Conservation (phyloP, 768 basidiomycete genomes). For the Mycena metata region DNA sequence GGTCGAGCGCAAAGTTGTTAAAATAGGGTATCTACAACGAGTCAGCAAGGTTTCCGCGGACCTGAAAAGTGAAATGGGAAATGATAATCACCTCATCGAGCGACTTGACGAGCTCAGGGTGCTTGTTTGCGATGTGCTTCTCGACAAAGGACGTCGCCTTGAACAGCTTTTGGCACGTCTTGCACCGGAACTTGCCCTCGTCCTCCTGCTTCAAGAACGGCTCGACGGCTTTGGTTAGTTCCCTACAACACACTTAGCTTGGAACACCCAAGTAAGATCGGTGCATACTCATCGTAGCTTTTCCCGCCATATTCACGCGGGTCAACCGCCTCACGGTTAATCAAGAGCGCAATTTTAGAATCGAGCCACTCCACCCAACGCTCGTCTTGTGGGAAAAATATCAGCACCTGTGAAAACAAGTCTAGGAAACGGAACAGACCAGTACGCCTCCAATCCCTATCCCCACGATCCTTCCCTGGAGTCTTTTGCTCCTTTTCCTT, state of each 20-base stretch:
- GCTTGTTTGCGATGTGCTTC: conserved; percentile 97
- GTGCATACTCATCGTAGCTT: conserved; percentile 83
- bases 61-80: conserved; percentile 26
- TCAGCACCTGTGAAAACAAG: conserved; percentile 24
- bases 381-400: conserved; percentile 68
- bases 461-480: conserved; percentile 40
- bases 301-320: conserved; percentile 92
- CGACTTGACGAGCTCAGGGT: conserved; percentile 84
- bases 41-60: conserved; percentile 25
- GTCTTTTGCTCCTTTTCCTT: conserved; percentile 53
- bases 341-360: conserved; percentile 83
- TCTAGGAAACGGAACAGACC: conserved; percentile 59
- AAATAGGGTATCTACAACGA: conserved; percentile 81
- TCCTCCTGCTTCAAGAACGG: conserved; percentile 94
- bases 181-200: conserved; percentile 97
- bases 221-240: conserved; percentile 83
- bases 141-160: conserved; percentile 97
- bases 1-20: conserved; percentile 97
- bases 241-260: conserved; percentile 61
- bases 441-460: conserved; percentile 69
- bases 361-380: conserved; percentile 94
- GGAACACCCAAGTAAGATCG: neutral
- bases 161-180: conserved; percentile 97
- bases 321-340: conserved; percentile 85
- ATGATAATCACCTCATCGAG: conserved; percentile 81